These are phyloP conservation scores for Crucibulum laeve DNA, from an alignment of 768 basidiomycete species.

Conservation along the genomic window DNA sequence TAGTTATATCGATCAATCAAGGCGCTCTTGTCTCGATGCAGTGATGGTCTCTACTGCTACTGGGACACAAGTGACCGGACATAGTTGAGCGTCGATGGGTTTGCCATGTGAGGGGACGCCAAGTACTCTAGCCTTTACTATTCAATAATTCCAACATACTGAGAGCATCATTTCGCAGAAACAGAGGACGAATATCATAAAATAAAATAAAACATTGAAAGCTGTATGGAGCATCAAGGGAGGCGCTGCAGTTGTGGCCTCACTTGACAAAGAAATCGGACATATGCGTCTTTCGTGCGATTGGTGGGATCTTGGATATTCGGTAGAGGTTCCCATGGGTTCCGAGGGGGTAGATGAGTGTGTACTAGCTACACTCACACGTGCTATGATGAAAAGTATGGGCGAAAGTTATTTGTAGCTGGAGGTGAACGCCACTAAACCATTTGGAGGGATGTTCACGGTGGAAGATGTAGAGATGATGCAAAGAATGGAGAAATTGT, in stretches of 20 bases:
- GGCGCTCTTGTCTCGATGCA: too few species aligned
- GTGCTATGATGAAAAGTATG: slow-evolving; percentile 7
- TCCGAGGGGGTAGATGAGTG: slow-evolving; percentile 14
- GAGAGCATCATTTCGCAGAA: background rate
- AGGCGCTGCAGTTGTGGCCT: slow-evolving; percentile 2
- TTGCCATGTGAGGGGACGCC: too few species aligned
- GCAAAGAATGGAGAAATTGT: slow-evolving; percentile 15
- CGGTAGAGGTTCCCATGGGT: slow-evolving; percentile 11
- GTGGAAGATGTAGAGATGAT: slow-evolving; percentile 13
- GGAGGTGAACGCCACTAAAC: slow-evolving; percentile 29
- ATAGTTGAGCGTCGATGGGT: too few species aligned
- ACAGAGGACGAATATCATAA: too few species aligned
- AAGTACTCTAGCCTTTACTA: too few species aligned
- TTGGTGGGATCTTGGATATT: slow-evolving; percentile 6
- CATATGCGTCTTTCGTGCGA: too few species aligned
- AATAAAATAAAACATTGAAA: too few species aligned
- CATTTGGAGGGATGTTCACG: slow-evolving; percentile 20
- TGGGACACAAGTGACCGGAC: too few species aligned
- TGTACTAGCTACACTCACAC: slow-evolving; percentile 10
- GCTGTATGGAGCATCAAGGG: slow-evolving; percentile 13
- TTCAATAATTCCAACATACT: background rate
- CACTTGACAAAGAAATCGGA: slow-evolving; percentile 12
- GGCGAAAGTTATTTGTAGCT: slow-evolving; percentile 18
- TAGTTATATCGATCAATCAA: too few species aligned
- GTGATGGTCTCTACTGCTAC: too few species aligned